Evolutionary conservation across 2,329 filamentous ascomycete genomes (phyloP).

Genomic region (Cercospora sp.): DNA sequence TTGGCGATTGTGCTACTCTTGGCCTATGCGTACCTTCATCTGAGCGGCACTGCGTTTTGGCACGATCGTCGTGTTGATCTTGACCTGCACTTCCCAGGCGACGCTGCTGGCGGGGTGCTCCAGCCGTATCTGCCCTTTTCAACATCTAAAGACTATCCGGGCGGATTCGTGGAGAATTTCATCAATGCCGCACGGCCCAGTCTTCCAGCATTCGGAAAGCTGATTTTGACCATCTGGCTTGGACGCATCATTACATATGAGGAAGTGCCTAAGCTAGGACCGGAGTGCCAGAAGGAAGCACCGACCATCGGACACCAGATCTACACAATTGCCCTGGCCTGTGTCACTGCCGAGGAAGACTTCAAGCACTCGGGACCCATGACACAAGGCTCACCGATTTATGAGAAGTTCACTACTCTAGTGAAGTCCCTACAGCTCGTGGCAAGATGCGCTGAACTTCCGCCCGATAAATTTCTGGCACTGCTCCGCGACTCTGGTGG

Average conservation of each 20-base stretch:
- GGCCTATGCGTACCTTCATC: neutral
- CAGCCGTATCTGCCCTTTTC: neutral
- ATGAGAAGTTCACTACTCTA: neutral
- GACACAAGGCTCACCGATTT: neutral
- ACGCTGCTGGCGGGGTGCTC: neutral
- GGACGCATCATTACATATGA: neutral
- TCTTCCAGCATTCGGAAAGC: neutral
- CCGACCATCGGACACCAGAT: neutral
- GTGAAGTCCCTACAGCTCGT: neutral
- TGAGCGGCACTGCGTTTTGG: neutral
- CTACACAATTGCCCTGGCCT: neutral
- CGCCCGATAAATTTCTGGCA: neutral
- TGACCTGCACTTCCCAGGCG: neutral
- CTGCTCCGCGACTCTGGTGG: neutral
- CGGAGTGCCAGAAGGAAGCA: neutral
- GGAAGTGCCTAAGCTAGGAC: neutral
- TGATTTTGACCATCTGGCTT: neutral
- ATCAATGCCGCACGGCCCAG: neutral
- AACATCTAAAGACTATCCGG: neutral
- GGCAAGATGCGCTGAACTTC: neutral
- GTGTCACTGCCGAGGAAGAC: neutral
- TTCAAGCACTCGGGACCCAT: neutral
- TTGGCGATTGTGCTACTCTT: neutral
- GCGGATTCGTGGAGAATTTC: neutral
- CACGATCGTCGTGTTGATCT: neutral